Evolutionary conservation across 768 basidiomycete genomes (phyloP).

Genomic region (Kondoa malvinella): DNA sequence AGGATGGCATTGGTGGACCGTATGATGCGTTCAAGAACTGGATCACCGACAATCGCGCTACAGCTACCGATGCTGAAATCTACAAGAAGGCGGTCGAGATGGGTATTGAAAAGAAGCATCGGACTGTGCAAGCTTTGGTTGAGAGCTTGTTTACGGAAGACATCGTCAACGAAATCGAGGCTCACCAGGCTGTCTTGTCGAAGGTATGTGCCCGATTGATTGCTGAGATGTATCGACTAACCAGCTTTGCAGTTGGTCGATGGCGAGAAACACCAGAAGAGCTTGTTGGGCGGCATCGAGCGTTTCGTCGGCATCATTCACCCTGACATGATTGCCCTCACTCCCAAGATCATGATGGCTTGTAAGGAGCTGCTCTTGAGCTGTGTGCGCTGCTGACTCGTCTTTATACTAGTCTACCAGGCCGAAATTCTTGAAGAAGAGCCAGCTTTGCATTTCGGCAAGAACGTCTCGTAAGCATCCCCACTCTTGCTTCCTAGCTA

Average conservation of each 20-base stretch:
- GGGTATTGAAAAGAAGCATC: slow-evolving; percentile 89
- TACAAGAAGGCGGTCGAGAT: slow-evolving; percentile 79
- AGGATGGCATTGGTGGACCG: slow-evolving; percentile 66
- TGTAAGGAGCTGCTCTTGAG: slow-evolving; percentile 16
- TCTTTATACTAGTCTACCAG: slow-evolving; percentile 55
- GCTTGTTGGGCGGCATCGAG: slow-evolving; percentile 82
- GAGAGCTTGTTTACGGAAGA: slow-evolving; percentile 67
- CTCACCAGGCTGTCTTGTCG: slow-evolving; percentile 50
- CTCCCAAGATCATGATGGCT: slow-evolving; percentile 23
- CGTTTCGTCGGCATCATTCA: slow-evolving; percentile 58
- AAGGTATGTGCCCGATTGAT: slow-evolving; percentile 43
- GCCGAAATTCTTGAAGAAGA: slow-evolving; percentile 83
- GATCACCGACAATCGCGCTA: slow-evolving; percentile 40
- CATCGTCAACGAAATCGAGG: slow-evolving; percentile 37
- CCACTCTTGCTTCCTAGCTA: background rate
- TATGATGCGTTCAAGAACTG: slow-evolving; percentile 67
- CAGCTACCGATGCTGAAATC: slow-evolving; percentile 45
- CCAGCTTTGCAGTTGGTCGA: slow-evolving; percentile 45
- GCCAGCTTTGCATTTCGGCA: slow-evolving; percentile 93
- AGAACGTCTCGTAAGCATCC: slow-evolving; percentile 46
- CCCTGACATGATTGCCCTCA: slow-evolving; percentile 47
- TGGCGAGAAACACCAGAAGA: slow-evolving; percentile 88
- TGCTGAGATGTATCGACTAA: slow-evolving; percentile 29
- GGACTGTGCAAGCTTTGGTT: slow-evolving; percentile 61
- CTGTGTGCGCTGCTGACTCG: background rate